Evolutionary conservation across 495 filamentous ascomycete species (phyloP), one percentile per base, ranked within the genome.

Genomic region (Hyaloscypha variabilis): DNA sequence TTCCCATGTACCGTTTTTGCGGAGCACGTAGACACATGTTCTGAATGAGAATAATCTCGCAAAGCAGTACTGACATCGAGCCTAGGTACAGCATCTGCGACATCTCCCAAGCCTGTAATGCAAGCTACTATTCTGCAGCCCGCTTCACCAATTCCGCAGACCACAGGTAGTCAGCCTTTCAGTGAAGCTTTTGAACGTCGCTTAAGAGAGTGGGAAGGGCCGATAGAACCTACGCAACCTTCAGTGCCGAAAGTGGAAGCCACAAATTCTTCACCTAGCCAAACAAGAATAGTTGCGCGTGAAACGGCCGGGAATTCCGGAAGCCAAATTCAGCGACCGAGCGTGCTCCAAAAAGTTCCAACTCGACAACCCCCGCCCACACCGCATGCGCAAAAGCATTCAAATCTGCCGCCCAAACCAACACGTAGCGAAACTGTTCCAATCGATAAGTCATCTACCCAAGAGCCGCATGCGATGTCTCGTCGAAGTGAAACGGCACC

Each of bases 351-450:
- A 52, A 65, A 65, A 23, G 58, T 63, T 34, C 62, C 65, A 19
- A 36, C 61, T 14, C 60, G 62, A 29, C 24, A 66, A 21, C 62
- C 65, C 21, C 58, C 62, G 8, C 11, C 58, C 8, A 58, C 59
- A 30, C 58, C 29, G 54, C 24, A 63, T 53, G 42, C 52, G 17
- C 53, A 31, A 26, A 53, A 64, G n/a, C 31, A 24, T 11, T 29
- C 58, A 10, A 53, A 67, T 34, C 61, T 62, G 46, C 23, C 19
- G 13, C 21, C 63, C 54, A 21, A 61, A n/a, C 39, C 60, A 25
- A 51, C 26, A 46, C 70, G 67, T 28, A 60, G 51, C 34, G 65
- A 68, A 36, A 72, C 70, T 52, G 65, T 26, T 17, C 69, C 70
- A n/a, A 26, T 63, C 8, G 21, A 13, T 11, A 36, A 30, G 10